A percentile compares a stretch with the other conserved stretches of the same genome.
Evolutionary conservation across 306 rosid genomes (phyloP).

Genomic region (Pyrus betulifolia): DNA sequence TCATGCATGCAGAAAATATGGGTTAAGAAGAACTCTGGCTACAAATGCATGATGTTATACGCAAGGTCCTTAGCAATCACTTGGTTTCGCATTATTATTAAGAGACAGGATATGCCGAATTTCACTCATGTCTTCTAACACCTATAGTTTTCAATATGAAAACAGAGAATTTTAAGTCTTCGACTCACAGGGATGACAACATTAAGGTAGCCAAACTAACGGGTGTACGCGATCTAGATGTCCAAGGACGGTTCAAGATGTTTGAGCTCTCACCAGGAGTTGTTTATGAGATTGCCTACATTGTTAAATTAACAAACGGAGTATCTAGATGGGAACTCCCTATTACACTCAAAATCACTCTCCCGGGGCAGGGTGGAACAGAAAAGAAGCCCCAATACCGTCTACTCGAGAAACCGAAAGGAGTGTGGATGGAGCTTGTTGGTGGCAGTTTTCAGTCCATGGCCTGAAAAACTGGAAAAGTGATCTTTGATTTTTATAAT

Average conservation of each 20-base stretch:
- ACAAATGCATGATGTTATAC: neutral
- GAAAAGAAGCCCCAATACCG: neutral
- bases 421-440: slow-evolving; percentile 1
- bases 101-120: slow-evolving; percentile 2
- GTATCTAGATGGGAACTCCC: slow-evolving; percentile 13
- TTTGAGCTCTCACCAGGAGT: neutral
- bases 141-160: too few relatives aligned
- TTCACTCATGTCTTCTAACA: neutral
- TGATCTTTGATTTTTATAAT: neutral
- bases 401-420: slow-evolving; percentile 1
- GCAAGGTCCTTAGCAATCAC: slow-evolving; percentile 4
- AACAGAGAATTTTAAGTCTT: too few relatives aligned
- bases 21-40: neutral
- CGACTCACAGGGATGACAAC: slow-evolving; percentile 1
- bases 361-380: neutral
- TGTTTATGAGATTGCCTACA: slow-evolving; percentile 3
- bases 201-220: slow-evolving; percentile 8
- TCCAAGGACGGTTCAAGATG: slow-evolving; percentile 1
- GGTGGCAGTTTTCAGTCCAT: neutral
- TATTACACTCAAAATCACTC: neutral
- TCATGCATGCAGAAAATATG: slow-evolving; percentile 15
- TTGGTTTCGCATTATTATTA: slow-evolving; percentile 13
- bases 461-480: neutral
- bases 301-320: neutral
- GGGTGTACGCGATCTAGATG: neutral